Percentiles rank a stretch among this genome's conserved stretches.
These are phyloP conservation scores for Daldinia loculata DNA, from an alignment of 495 filamentous ascomycete genomes.

Conservation along the genomic window DNA sequence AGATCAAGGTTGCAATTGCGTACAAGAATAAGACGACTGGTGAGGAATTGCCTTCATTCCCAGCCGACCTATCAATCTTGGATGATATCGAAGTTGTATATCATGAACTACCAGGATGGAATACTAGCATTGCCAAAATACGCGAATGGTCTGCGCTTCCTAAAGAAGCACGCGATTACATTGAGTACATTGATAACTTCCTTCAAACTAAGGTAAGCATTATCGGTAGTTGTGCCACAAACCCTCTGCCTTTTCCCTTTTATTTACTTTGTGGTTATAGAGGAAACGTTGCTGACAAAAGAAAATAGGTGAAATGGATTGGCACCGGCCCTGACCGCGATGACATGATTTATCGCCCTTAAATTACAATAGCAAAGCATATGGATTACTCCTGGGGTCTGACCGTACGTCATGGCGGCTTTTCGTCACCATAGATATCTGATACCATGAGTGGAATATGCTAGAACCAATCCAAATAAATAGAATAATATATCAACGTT, in stretches of 20 bases:
- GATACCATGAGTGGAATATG: neutral
- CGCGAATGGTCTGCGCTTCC: constrained; percentile 2
- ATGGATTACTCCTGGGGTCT: neutral
- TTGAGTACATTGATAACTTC: constrained; percentile 3
- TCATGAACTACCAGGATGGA: constrained; percentile 1
- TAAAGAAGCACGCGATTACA: constrained; percentile 5
- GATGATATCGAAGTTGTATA: constrained; percentile 1
- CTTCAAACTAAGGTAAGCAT: constrained; percentile 1
- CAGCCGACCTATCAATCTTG: neutral
- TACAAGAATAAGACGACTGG: neutral
- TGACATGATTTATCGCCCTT: constrained; percentile 1
- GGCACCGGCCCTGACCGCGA: constrained; percentile 3
- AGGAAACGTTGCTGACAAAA: neutral
- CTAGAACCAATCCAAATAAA: neutral
- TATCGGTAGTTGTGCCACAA: neutral
- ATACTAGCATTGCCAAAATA: constrained; percentile 3
- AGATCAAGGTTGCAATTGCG: constrained; percentile 5
- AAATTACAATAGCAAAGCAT: neutral
- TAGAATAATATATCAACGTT: neutral
- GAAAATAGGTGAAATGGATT: constrained; percentile 3
- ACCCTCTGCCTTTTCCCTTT: neutral
- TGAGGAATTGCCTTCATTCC: neutral
- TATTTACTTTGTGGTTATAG: neutral
- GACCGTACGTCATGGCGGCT: neutral
- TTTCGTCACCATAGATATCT: neutral